phyloP scores from a whole-genome alignment of 176 grass and related monocot genomes.

The Musa troglodytarum region DNA sequence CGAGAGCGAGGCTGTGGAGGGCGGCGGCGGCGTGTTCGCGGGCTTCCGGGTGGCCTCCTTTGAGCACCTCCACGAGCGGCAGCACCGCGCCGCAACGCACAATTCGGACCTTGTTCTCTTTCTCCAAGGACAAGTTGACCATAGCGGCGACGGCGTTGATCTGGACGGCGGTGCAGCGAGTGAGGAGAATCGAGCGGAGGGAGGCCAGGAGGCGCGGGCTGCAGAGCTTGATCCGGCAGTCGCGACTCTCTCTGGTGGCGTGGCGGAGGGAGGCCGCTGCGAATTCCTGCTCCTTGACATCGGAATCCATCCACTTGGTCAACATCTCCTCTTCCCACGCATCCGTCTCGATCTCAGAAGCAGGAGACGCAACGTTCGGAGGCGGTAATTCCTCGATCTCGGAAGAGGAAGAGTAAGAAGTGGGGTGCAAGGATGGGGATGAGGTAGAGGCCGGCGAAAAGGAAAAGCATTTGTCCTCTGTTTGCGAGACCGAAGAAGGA shows the following conservation, averaged over 20 bases:
- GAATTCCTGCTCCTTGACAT: slow-evolving; percentile 10
- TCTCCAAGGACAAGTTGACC: slow-evolving; percentile 35
- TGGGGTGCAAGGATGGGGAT: slow-evolving; percentile 9
- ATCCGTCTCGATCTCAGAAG: background rate
- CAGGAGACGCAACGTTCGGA: background rate
- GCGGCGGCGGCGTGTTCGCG: slow-evolving; percentile 28
- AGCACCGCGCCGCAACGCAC: slow-evolving; percentile 28
- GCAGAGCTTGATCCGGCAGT: slow-evolving; percentile 28
- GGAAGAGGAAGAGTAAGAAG: slow-evolving; percentile 3
- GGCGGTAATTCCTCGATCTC: slow-evolving; percentile 2
- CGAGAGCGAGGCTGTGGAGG: slow-evolving; percentile 33
- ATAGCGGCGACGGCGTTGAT: slow-evolving; percentile 29
- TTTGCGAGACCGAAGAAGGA: background rate
- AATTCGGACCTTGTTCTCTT: slow-evolving; percentile 27
- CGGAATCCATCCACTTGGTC: slow-evolving; percentile 11
- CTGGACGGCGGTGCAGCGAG: slow-evolving; percentile 12
- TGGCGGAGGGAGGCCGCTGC: slow-evolving; percentile 25
- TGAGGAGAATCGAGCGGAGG: slow-evolving; percentile 25
- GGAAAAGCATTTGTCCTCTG: slow-evolving; percentile 9
- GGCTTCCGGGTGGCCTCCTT: slow-evolving; percentile 4
- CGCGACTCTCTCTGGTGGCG: slow-evolving; percentile 26
- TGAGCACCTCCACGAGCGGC: slow-evolving; percentile 30
- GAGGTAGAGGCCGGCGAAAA: slow-evolving; percentile 11
- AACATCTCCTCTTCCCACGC: slow-evolving; percentile 30
- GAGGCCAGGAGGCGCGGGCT: slow-evolving; percentile 27